phyloP scores from a whole-genome alignment of 768 basidiomycete species.

The Rhodotorula graminis region DNA sequence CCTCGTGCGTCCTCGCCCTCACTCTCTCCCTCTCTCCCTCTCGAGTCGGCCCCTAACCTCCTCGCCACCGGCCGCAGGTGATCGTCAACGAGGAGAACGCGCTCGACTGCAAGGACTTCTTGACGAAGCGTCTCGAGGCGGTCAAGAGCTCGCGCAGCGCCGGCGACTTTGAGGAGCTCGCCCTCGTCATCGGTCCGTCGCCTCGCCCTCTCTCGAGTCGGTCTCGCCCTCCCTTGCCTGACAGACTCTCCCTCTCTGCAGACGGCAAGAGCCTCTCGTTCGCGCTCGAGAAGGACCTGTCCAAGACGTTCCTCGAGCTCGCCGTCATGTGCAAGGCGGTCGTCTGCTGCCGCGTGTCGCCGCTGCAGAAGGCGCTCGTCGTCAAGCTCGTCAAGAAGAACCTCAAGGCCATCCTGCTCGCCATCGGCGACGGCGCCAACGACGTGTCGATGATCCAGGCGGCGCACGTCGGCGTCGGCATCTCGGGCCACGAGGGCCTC shows the following conservation, averaged over 20 bases:
- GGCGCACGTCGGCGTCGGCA: conserved; percentile 95
- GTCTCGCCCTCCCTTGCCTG: conserved; percentile 10
- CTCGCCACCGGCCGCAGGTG: conserved; percentile 55
- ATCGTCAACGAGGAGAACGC: conserved; percentile 87
- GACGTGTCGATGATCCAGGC: conserved; percentile 99
- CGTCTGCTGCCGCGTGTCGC: conserved; percentile 96
- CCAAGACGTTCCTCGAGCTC: conserved; percentile 83
- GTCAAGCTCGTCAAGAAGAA: conserved; percentile 91
- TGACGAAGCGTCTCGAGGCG: conserved; percentile 79
- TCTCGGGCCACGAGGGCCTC: conserved; percentile 95
- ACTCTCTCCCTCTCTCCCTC: too few relatives aligned
- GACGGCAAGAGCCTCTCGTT: conserved; percentile 92
- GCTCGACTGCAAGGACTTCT: conserved; percentile 73
- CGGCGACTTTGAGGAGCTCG: conserved; percentile 91
- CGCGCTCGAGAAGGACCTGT: conserved; percentile 87
- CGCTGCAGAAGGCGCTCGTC: conserved; percentile 90
- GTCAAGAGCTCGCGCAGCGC: conserved; percentile 87
- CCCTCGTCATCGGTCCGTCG: conserved; percentile 77
- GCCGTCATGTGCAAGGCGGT: conserved; percentile 99
- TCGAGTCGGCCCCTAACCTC: too few relatives aligned
- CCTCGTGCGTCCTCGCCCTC: conserved; percentile 55
- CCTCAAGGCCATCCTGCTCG: conserved; percentile 86
- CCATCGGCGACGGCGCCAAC: conserved; percentile 98
- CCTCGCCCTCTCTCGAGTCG: background rate
- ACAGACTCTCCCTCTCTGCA: conserved; percentile 45